A percentile compares a stretch with the other conserved stretches of the same genome.
phyloP scores from a whole-genome alignment of 495 filamentous ascomycete genomes.

The Parathielavia appendiculata region DNA sequence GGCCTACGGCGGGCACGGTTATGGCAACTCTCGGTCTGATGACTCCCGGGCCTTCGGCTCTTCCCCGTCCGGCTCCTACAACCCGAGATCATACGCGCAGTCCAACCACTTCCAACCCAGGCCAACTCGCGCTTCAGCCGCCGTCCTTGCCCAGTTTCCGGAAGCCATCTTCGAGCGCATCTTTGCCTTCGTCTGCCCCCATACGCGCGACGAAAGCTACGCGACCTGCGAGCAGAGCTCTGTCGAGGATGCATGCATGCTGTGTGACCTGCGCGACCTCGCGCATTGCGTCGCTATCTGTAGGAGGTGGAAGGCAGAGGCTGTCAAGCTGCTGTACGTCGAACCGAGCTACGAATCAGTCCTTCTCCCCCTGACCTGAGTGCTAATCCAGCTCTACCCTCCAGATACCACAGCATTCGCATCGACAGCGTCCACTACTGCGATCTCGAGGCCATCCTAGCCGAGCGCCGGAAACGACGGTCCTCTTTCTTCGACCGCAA shows the following conservation, averaged over 20 bases:
- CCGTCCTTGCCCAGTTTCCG: constrained; percentile 48
- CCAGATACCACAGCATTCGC: constrained; percentile 80
- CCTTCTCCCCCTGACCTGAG: background rate
- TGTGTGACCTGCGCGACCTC: constrained; percentile 91
- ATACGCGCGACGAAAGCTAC: constrained; percentile 69
- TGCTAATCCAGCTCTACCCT: background rate
- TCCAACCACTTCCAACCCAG: constrained; percentile 12
- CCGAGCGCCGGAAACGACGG: constrained; percentile 68
- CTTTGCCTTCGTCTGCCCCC: constrained; percentile 79
- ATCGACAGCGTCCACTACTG: constrained; percentile 96
- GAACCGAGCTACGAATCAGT: background rate
- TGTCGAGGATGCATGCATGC: constrained; percentile 82
- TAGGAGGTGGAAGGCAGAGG: constrained; percentile 61
- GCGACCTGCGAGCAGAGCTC: constrained; percentile 76
- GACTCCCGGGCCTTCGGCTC: constrained; percentile 18
- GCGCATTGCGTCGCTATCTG: constrained; percentile 70
- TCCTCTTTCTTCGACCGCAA: constrained; percentile 60
- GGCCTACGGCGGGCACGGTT: constrained; percentile 7
- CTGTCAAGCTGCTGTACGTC: constrained; percentile 57
- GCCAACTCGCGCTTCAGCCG: constrained; percentile 31
- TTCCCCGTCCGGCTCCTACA: constrained; percentile 12
- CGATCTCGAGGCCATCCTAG: constrained; percentile 72
- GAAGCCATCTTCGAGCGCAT: constrained; percentile 62
- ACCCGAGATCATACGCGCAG: constrained; percentile 4
- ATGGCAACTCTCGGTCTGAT: constrained; percentile 16